Evolutionary conservation across 2,329 filamentous ascomycete genomes (phyloP).

Genomic region (Domatiomyces catenatus): DNA sequence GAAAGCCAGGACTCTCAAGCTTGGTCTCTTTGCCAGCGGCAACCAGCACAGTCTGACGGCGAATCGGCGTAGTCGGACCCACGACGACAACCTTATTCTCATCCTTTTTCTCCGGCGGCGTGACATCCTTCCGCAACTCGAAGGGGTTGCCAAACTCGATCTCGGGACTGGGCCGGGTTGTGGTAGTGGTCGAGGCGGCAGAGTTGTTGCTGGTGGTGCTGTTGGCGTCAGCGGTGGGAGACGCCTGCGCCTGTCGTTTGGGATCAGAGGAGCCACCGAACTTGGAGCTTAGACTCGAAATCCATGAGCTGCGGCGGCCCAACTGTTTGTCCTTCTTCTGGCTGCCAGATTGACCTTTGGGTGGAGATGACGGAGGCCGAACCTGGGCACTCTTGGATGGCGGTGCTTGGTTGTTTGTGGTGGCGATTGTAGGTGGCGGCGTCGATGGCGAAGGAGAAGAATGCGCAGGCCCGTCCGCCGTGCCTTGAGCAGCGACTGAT

Average conservation of each 20-base stretch:
- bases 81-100: conserved; percentile 32
- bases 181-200: no score
- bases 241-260: conserved; percentile 18
- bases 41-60: conserved; percentile 16
- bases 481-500: background rate
- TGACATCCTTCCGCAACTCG: conserved; percentile 26
- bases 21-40: conserved; percentile 37
- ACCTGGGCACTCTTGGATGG: conserved; percentile 1
- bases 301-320: conserved; percentile 67
- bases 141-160: conserved; percentile 30
- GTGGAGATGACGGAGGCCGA: conserved; percentile 6
- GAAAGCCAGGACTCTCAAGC: conserved; percentile 51
- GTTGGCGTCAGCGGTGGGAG: conserved; percentile 24
- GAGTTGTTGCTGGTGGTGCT: conserved; percentile 11
- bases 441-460: background rate
- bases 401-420: background rate
- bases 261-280: conserved; percentile 49
- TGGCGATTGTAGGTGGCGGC: background rate
- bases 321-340: conserved; percentile 13
- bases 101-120: conserved; percentile 23
- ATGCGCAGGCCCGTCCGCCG: no score
- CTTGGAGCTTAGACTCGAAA: conserved; percentile 82
- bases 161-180: conserved; percentile 20
- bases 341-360: conserved; percentile 4
- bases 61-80: conserved; percentile 33